phyloP scores from a whole-genome alignment of 257 asterid genomes.

The Ehretia macrophylla region DNA sequence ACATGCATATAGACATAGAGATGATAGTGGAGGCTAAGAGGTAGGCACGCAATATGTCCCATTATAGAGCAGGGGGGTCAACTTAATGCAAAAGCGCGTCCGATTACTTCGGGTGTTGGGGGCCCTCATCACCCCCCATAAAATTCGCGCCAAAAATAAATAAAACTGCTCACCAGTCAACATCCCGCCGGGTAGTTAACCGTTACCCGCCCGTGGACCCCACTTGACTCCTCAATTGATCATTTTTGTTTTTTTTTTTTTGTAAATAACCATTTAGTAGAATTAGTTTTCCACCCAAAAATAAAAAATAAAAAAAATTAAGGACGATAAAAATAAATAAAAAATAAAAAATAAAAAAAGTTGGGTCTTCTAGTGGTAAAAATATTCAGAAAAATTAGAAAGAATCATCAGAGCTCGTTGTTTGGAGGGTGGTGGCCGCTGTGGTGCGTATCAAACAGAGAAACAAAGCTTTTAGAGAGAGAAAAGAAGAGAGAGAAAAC shows the following conservation, averaged over 20 bases:
- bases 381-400: slow-evolving; percentile 1
- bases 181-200: slow-evolving; percentile 4
- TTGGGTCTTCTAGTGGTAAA: slow-evolving; percentile 4
- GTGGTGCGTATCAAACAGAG: slow-evolving; percentile 1
- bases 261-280: neutral
- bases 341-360: neutral
- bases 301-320: neutral
- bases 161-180: neutral
- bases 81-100: slow-evolving; percentile 6
- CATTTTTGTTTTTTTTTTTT: neutral
- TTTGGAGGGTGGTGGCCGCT: slow-evolving; percentile 7
- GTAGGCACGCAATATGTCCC: neutral
- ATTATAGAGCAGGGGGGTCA: too few relatives aligned
- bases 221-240: neutral
- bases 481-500: slow-evolving; percentile 37
- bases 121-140: neutral
- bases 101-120: slow-evolving; percentile 2
- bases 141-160: too few relatives aligned
- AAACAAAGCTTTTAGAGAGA: slow-evolving; percentile 25
- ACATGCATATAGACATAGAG: neutral
- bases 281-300: neutral
- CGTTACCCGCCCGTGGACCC: neutral
- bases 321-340: too few relatives aligned
- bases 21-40: neutral
- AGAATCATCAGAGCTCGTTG: slow-evolving; percentile 5